Base-by-base conservation (phyloP, 2,329 filamentous ascomycete genomes). In the Ophiobolus disseminans region DNA sequence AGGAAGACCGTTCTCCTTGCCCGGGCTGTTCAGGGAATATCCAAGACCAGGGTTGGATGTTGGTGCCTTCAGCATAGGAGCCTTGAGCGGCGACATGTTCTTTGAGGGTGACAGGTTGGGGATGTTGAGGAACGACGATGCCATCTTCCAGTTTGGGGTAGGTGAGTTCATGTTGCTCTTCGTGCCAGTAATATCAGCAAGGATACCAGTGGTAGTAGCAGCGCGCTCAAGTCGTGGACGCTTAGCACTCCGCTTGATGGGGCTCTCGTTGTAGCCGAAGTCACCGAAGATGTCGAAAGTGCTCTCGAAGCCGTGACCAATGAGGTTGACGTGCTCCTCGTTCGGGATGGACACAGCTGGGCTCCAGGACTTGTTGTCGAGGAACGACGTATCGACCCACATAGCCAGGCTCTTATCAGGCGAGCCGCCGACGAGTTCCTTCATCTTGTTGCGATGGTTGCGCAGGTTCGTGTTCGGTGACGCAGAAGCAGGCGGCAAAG, bases 401-500 rank as follows among this genome's bases (percentile, higher is more conserved):
- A 78, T 76, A 53, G 77, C 78, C 34, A 80, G 65, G 36, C 68
- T 80, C 60, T 85, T 84, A 42, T 84, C 81, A 3, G 91, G 91
- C 4, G 90, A 94, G 47, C 90, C 89, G 35, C 69, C 70, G 19
- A 96, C 84, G 78, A 96, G 85, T 58, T 89, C 83, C 50, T 83
- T 82, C 55, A 97, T 90, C 58, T 86, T 87, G 65, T 93, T 87
- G 45, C 93, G 89, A 69, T 97, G 94, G 58, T 94, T 86, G 48
- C 88, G 86, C 16, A 97, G 81, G 66, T 96, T 96, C 8, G 93
- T 97, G 68, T 94, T 95, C 2, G 94, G 93, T 11, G 93, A 97
- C 14, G 90, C 87, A 0, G 93, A 96, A 44, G 89, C 80, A 4
- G 84, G 89, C 22, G 84, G 82, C 46, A 82, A 80, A 13, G 77